Percentiles rank a stretch among this genome's conserved stretches.
Evolutionary conservation across 208 protist species (phyloP).

Genomic region (Cochliopodium minus): DNA sequence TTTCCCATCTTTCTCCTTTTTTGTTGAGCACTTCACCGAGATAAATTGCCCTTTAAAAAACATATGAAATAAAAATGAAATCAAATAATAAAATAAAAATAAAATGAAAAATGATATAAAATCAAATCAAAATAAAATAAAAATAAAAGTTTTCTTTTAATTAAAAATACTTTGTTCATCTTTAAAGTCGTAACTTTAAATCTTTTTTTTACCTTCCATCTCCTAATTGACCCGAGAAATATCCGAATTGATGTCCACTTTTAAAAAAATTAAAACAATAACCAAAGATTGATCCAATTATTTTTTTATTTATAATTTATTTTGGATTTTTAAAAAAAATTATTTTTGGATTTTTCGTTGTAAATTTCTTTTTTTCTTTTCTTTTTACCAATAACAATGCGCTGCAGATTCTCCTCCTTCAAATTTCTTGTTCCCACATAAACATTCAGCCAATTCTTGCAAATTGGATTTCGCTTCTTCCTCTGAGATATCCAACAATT

Average conservation of each 20-base stretch:
- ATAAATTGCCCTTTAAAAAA: background rate
- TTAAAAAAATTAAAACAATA: no score
- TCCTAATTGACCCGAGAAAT: slow-evolving; percentile 37
- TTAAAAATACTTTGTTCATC: background rate
- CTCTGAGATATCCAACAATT: slow-evolving; percentile 20
- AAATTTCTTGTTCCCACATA: slow-evolving; percentile 23
- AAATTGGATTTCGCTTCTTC: slow-evolving; percentile 5
- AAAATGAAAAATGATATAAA: background rate
- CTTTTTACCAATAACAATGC: slow-evolving; percentile 33
- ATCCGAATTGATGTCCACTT: slow-evolving; percentile 39
- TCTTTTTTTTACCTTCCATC: slow-evolving; percentile 21
- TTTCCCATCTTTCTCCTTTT: slow-evolving; percentile 28
- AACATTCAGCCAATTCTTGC: slow-evolving; percentile 12
- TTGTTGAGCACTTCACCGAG: slow-evolving; percentile 5
- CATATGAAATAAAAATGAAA: background rate
- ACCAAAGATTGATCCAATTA: no score
- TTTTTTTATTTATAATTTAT: no score
- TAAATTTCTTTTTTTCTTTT: no score
- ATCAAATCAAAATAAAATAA: background rate
- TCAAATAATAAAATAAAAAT: background rate
- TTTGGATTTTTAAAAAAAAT: no score
- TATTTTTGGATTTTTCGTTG: no score
- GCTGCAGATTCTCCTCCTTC: slow-evolving; percentile 24
- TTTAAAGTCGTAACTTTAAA: background rate
- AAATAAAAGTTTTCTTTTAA: background rate